These are phyloP conservation scores for Ceratobasidium sp. DNA, from an alignment of 1,284 basidiomycete genomes.

Conservation along the genomic window DNA sequence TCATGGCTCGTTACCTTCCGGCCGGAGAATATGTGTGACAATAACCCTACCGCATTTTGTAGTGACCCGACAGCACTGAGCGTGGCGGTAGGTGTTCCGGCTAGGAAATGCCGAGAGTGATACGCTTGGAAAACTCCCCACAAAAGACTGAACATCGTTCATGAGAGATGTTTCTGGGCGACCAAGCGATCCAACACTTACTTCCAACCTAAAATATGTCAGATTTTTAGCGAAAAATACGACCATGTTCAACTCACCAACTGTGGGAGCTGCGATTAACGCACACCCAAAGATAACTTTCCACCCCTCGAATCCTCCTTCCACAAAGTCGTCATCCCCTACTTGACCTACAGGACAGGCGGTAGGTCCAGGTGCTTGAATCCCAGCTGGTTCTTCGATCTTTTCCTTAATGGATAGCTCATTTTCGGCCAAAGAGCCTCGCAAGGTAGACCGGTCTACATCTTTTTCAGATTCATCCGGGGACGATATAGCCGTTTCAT, in stretches of 20 bases:
- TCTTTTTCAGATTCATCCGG: background rate
- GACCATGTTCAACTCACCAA: background rate
- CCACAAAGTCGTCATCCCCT: slow-evolving; percentile 16
- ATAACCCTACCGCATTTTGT: slow-evolving; percentile 36
- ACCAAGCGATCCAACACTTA: background rate
- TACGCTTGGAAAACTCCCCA: slow-evolving; percentile 44
- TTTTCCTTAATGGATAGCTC: background rate
- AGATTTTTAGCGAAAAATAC: background rate
- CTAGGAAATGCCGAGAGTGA: slow-evolving; percentile 40
- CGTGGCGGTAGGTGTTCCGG: slow-evolving; percentile 37
- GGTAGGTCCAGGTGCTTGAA: background rate
- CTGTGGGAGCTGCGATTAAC: slow-evolving; percentile 7
- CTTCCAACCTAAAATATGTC: slow-evolving; percentile 15
- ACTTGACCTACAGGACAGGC: slow-evolving; percentile 1
- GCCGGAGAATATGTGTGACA: background rate
- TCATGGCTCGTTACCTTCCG: background rate
- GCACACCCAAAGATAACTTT: slow-evolving; percentile 29
- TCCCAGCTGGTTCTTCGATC: background rate
- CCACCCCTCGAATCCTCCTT: slow-evolving; percentile 32
- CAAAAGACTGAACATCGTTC: slow-evolving; percentile 7
- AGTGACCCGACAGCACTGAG: slow-evolving; percentile 41
- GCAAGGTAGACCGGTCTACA: slow-evolving; percentile 8
- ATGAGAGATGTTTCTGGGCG: background rate
- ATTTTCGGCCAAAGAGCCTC: background rate
- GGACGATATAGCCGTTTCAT: background rate